Evolutionary conservation across 179 eudicot species (phyloP).

Genomic region (Silene noctiflora): DNA sequence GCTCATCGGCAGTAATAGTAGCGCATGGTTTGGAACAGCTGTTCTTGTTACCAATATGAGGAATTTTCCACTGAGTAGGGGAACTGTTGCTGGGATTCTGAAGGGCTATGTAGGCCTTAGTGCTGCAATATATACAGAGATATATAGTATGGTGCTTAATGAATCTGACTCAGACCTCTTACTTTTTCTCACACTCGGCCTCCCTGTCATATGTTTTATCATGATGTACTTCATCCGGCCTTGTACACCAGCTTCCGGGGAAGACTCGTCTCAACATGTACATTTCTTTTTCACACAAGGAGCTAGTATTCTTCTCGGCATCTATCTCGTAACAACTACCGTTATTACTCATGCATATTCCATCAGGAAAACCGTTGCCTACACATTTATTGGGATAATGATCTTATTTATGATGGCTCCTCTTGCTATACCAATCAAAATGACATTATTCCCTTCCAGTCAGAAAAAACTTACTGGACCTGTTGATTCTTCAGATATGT

Average conservation of each 20-base stretch:
- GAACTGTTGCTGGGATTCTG: conserved; percentile 83
- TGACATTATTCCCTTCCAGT: conserved; percentile 65
- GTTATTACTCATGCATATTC: conserved; percentile 39
- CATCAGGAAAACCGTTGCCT: conserved; percentile 39
- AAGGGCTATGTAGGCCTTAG: conserved; percentile 81
- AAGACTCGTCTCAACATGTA: conserved; percentile 50
- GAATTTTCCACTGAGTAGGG: conserved; percentile 86
- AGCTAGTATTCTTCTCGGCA: conserved; percentile 51
- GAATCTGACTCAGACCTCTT: conserved; percentile 52
- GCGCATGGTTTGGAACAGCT: conserved; percentile 78
- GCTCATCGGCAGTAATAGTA: conserved; percentile 58
- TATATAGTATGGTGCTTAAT: conserved; percentile 50
- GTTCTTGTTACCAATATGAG: conserved; percentile 84
- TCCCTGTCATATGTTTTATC: conserved; percentile 54
- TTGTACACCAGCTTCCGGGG: conserved; percentile 72
- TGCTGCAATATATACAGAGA: conserved; percentile 75
- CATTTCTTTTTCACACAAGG: conserved; percentile 77
- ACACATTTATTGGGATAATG: conserved; percentile 51
- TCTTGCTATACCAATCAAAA: conserved; percentile 73
- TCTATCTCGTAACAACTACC: conserved; percentile 62
- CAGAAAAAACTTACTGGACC: conserved; percentile 28
- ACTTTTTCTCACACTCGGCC: conserved; percentile 57
- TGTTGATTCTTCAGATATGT: conserved; percentile 28
- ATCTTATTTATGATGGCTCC: conserved; percentile 68
- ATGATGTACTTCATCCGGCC: conserved; percentile 76